Evolutionary conservation across 2,329 filamentous ascomycete species (phyloP), one percentile per base, ranked within the genome.

Genomic region (Fusarium albosuccineum): DNA sequence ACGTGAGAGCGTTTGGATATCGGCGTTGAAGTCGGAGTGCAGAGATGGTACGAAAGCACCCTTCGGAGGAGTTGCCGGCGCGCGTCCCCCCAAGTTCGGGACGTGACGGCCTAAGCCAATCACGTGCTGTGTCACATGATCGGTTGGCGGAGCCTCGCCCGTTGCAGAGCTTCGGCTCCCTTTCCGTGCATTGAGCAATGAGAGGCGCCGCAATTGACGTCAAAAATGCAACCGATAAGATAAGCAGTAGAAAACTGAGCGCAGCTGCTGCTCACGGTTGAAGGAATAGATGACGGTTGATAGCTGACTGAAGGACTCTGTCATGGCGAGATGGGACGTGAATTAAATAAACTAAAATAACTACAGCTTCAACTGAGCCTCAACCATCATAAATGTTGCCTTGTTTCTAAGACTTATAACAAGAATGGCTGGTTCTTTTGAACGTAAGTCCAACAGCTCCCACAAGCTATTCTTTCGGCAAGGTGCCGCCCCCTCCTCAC

Each of bases 141-240:
- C 58, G 62, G 62, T 53, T 10, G 37, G 53, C 57, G 66, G 51
- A 40, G 33, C 44, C 51, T 40, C 39, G 14, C 27, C 53, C 27
- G 46, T 57, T 39, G 10, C 30, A 9, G 8, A 33, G 8, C 30
- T 33, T 33, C 30, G 30, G 30, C 30, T 33, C 8, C 7, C 30
- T 33, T 33, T 8, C n/a, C 27, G 17, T 33, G 36, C 14, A 56
- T 56, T 56, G 48, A 29, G 40, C 48, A 54, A 53, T 55, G 49
- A 53, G 41, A 50, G 33, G 49, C 13, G 39, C 26, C 39, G 33
- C 29, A 52, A 48, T 70, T 70, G 66, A 69, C 66, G 66, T 69
- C 58, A 67, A 67, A 52, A 37, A 17, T 11, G 26, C 5, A 6
- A 11, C 16, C 41, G 66, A 69, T 69, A 69, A 69, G 66, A 69